Conservation (phyloP, 2,329 filamentous ascomycete species). For the Akanthomyces uredinophilus region DNA sequence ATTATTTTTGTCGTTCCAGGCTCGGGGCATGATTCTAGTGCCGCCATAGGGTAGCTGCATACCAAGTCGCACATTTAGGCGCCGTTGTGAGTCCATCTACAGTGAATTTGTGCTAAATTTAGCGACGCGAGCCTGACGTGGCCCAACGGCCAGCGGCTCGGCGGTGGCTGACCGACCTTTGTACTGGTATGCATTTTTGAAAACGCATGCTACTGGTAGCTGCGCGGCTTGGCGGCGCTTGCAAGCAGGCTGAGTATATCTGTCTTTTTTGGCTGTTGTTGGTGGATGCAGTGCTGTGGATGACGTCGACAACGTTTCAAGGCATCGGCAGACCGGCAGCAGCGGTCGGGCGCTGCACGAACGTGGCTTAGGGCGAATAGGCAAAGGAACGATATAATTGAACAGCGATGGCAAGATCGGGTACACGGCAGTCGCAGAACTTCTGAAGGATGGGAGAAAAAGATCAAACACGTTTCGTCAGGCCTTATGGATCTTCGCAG, state of each 20-base stretch:
- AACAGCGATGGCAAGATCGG: conserved; percentile 8
- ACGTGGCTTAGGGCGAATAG: not conserved
- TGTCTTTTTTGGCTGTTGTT: not conserved
- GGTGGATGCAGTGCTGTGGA: not conserved
- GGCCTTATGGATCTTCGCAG: not conserved
- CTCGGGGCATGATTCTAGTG: not conserved
- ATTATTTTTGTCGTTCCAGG: too few species aligned
- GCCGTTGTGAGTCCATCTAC: not conserved
- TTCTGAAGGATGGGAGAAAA: not conserved
- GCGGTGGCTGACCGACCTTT: not conserved
- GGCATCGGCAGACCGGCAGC: not conserved
- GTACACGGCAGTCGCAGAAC: conserved; percentile 3
- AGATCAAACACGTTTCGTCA: conserved; percentile 8
- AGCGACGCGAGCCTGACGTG: not conserved
- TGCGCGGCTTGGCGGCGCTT: not conserved
- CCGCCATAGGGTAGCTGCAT: not conserved
- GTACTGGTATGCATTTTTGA: not conserved
- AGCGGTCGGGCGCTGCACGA: not conserved
- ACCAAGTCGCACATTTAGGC: not conserved
- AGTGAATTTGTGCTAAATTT: conserved; percentile 2
- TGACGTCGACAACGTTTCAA: conserved; percentile 5
- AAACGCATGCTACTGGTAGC: not conserved
- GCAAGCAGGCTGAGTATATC: not conserved
- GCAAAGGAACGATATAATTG: not conserved
- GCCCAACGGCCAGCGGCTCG: not conserved